Conservation (phyloP, 2,329 filamentous ascomycete genomes). For the Botrytis paeoniae region DNA sequence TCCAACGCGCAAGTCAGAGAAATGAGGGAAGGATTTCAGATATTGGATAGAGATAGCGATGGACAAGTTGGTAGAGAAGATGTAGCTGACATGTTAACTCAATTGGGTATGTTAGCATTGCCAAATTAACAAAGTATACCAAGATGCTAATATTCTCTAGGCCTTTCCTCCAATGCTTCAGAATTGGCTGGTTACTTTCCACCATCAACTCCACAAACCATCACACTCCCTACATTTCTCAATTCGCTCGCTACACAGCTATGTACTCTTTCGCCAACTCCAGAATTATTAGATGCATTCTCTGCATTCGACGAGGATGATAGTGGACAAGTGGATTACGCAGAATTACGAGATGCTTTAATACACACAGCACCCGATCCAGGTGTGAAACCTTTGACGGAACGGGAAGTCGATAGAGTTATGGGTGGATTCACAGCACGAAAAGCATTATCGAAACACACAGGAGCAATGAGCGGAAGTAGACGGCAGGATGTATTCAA, state of each 20-base stretch:
- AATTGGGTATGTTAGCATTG: conserved; percentile 59
- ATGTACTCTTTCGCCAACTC: conserved; percentile 68
- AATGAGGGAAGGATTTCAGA: conserved; percentile 89
- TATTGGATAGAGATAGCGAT: conserved; percentile 85
- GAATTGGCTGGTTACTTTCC: conserved; percentile 83
- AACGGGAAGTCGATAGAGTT: conserved; percentile 80
- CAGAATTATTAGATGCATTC: conserved; percentile 84
- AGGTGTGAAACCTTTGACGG: conserved; percentile 61
- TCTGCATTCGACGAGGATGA: conserved; percentile 96
- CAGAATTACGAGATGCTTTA: conserved; percentile 77
- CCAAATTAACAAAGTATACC: background rate
- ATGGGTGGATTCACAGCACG: conserved; percentile 81
- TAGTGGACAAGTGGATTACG: conserved; percentile 84
- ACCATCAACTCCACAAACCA: conserved; percentile 64
- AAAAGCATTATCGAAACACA: conserved; percentile 71
- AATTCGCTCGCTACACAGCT: conserved; percentile 76
- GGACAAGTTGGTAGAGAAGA: conserved; percentile 79
- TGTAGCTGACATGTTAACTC: conserved; percentile 81
- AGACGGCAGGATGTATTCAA: conserved; percentile 83
- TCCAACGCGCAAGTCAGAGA: conserved; percentile 81
- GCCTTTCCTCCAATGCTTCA: conserved; percentile 68
- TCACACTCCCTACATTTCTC: conserved; percentile 82
- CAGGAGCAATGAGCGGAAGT: conserved; percentile 45
- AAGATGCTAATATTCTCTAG: conserved; percentile 41
- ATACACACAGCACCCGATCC: conserved; percentile 77